These are phyloP conservation scores for Pichia deserticola DNA, from an alignment of 805 yeast species.

Conservation along the genomic window DNA sequence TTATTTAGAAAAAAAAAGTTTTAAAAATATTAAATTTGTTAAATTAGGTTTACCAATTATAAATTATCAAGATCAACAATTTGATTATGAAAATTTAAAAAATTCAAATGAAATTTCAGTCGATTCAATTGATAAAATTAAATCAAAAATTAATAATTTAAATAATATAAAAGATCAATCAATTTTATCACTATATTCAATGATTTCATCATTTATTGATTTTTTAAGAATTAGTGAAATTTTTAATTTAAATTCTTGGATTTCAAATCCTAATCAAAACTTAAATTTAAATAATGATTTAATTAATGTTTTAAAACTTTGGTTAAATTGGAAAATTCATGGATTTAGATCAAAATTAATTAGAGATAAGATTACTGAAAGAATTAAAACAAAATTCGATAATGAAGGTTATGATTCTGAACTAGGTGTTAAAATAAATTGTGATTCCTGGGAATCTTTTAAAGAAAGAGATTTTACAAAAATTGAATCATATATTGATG, in stretches of 20 bases:
- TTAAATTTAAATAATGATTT: slow-evolving; percentile 8
- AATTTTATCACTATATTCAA: slow-evolving; percentile 25
- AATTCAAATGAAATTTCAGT: not conserved
- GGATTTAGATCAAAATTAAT: slow-evolving; percentile 21
- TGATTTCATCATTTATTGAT: slow-evolving; percentile 25
- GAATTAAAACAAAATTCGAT: not conserved
- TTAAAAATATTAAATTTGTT: slow-evolving; percentile 3
- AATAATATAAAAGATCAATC: slow-evolving; percentile 21
- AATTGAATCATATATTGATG: not conserved
- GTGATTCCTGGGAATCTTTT: not conserved
- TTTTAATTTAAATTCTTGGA: slow-evolving; percentile 11
- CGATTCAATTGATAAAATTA: not conserved
- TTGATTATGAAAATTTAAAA: not conserved
- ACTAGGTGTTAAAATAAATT: slow-evolving; percentile 2
- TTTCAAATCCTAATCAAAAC: slow-evolving; percentile 11
- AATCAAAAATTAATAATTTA: not conserved
- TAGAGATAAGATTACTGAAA: slow-evolving; percentile 7
- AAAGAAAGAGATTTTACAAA: not conserved
- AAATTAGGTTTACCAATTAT: slow-evolving; percentile 5
- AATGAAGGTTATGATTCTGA: slow-evolving; percentile 6
- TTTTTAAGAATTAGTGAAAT: slow-evolving; percentile 14
- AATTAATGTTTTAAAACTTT: slow-evolving; percentile 20
- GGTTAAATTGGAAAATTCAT: slow-evolving; percentile 27
- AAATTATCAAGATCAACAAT: not conserved
- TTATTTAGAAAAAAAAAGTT: not conserved